Conservation (phyloP, 768 basidiomycete species). For the Clathrus columnatus region DNA sequence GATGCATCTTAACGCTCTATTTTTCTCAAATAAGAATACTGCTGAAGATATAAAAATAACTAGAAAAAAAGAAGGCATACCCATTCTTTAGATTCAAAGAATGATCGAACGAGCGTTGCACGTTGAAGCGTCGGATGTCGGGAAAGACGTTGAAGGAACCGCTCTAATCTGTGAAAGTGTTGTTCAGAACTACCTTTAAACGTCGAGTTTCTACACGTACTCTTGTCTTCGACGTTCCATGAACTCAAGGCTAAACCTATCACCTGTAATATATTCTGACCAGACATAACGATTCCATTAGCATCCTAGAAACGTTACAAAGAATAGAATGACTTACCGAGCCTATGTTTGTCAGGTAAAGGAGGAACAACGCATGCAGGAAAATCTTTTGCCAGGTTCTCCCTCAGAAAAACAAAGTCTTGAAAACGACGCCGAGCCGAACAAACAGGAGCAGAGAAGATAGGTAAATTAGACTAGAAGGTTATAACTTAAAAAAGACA, state of each 20-base stretch:
- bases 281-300: neutral
- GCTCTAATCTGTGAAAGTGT: constrained; percentile 65
- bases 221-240: constrained; percentile 87
- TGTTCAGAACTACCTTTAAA: constrained; percentile 3
- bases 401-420: constrained; percentile 91
- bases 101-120: constrained; percentile 83
- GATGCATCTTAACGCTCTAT: constrained; percentile 98
- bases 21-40: constrained; percentile 9
- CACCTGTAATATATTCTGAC: constrained; percentile 93
- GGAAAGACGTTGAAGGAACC: constrained; percentile 84
- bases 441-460: constrained; percentile 69
- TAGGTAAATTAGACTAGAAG: constrained; percentile 77
- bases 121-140: constrained; percentile 92
- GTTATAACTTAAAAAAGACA: constrained; percentile 7
- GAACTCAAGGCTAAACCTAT: constrained; percentile 94
- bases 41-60: constrained; percentile 6
- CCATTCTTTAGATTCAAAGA: constrained; percentile 99
- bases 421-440: constrained; percentile 85
- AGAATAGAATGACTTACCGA: constrained; percentile 52
- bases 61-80: constrained; percentile 34
- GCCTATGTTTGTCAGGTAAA: constrained; percentile 90
- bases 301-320: neutral
- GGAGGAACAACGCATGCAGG: constrained; percentile 98
- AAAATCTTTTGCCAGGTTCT: constrained; percentile 84
- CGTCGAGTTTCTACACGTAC: constrained; percentile 36